A percentile compares a stretch with the other conserved stretches of the same genome.
These are phyloP conservation scores for Camelina sativa DNA, from an alignment of 345 rosid genomes.

Conservation along the genomic window DNA sequence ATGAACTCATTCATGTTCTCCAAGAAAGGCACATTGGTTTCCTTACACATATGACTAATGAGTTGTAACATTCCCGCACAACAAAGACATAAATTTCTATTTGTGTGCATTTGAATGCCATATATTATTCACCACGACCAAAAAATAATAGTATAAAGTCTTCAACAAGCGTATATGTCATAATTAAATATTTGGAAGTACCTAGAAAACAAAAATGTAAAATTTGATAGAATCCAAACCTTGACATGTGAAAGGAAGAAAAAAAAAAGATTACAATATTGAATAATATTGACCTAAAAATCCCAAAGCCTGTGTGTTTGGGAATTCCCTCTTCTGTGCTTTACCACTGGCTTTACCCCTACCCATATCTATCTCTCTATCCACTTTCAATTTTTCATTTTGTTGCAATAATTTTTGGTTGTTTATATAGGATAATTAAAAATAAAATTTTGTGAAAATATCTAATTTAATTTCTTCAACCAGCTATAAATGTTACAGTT, in stretches of 20 bases:
- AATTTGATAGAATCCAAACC: conserved; percentile 22
- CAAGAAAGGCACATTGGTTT: conserved; percentile 43
- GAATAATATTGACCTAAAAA: conserved; percentile 34
- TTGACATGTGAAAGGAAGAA: conserved; percentile 40
- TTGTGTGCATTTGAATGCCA: not conserved
- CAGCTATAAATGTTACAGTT: conserved; percentile 55
- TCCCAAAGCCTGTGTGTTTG: conserved; percentile 37
- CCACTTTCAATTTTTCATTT: not conserved
- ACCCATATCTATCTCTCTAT: conserved; percentile 15
- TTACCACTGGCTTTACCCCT: conserved; percentile 2
- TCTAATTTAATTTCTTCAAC: conserved; percentile 18
- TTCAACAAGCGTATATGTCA: not conserved
- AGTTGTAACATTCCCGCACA: conserved; percentile 36
- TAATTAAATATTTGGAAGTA: not conserved
- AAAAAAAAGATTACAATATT: not conserved
- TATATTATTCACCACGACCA: not conserved
- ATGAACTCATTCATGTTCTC: conserved; percentile 33
- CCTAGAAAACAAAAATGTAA: not conserved
- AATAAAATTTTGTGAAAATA: not conserved
- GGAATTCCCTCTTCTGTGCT: conserved; percentile 34
- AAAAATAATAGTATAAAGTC: not conserved
- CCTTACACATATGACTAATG: conserved; percentile 31
- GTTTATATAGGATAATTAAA: not conserved
- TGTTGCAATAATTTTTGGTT: not conserved
- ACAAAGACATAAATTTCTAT: conserved; percentile 8